A percentile compares a stretch with the other conserved stretches of the same genome.
Evolutionary conservation across 768 basidiomycete species (phyloP).

Genomic region (Sistotremastrum niveocremeum): DNA sequence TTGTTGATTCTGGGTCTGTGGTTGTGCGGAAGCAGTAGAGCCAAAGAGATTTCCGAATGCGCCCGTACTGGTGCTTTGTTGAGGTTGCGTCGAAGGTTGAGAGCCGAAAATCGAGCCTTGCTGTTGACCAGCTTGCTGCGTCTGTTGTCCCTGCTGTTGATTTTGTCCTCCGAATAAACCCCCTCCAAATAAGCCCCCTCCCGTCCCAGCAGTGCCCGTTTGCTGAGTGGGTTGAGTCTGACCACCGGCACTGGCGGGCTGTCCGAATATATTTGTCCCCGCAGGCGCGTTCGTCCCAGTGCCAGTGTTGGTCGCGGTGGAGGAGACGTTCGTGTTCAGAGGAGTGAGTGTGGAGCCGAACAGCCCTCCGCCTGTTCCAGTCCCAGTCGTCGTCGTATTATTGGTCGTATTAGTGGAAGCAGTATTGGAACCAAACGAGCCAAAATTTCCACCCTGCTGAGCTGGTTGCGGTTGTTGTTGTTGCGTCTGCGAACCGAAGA

Average conservation of each 20-base stretch:
- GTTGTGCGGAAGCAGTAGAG: not conserved
- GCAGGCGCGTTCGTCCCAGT: not conserved
- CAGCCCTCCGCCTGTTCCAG: conserved; percentile 6
- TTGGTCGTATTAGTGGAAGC: not conserved
- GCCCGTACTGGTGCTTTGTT: conserved; percentile 3
- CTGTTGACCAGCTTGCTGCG: not conserved
- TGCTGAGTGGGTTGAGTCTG: conserved; percentile 1
- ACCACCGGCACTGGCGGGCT: not conserved
- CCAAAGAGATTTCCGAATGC: conserved; percentile 9
- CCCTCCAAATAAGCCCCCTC: conserved; percentile 8
- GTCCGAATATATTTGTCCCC: conserved; percentile 1
- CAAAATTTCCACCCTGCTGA: too few relatives aligned
- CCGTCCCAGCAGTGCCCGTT: not conserved
- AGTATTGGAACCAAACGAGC: too few relatives aligned
- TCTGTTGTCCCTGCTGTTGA: not conserved
- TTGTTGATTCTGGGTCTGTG: not conserved
- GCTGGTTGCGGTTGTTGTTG: too few relatives aligned
- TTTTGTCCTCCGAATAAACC: not conserved
- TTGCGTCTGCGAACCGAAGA: too few relatives aligned
- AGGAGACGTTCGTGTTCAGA: not conserved
- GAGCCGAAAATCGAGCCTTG: not conserved
- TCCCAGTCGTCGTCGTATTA: not conserved
- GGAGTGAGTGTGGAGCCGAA: conserved; percentile 10
- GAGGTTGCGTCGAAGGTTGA: conserved; percentile 2
- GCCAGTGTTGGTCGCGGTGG: not conserved